Conservation (phyloP, 2,329 filamentous ascomycete species). For the Aquanectria penicillioides region DNA sequence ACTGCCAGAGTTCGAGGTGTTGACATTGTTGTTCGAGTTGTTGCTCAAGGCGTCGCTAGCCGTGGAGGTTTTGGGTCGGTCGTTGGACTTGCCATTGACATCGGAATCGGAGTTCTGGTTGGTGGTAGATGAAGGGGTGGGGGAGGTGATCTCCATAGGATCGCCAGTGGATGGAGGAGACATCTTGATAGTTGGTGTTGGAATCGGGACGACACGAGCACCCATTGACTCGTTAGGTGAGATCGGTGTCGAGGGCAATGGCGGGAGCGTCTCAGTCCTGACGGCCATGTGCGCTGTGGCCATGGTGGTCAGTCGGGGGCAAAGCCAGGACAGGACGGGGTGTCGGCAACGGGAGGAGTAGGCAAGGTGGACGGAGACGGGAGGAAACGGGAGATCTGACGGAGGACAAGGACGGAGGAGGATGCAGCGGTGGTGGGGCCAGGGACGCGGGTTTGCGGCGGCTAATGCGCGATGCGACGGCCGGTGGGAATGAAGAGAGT, state of each 20-base stretch:
- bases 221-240: conserved; percentile 57
- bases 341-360: conserved; percentile 23
- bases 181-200: conserved; percentile 66
- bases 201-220: conserved; percentile 66
- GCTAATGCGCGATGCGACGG: conserved; percentile 36
- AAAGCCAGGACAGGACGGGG: conserved; percentile 24
- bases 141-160: conserved; percentile 70
- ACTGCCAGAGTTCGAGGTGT: conserved; percentile 41
- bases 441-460: conserved; percentile 28
- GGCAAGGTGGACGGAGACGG: conserved; percentile 24
- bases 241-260: conserved; percentile 51
- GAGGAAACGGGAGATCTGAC: conserved; percentile 30
- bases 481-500: conserved; percentile 24
- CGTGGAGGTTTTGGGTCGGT: conserved; percentile 50
- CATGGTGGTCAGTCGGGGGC: conserved; percentile 41
- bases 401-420: conserved; percentile 31
- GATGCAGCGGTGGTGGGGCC: conserved; percentile 26
- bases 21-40: conserved; percentile 15
- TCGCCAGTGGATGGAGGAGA: conserved; percentile 67
- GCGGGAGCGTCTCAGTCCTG: conserved; percentile 61
- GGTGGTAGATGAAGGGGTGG: conserved; percentile 56
- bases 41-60: conserved; percentile 52
- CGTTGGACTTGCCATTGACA: conserved; percentile 48
- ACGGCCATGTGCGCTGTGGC: conserved; percentile 62
- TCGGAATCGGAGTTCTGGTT: conserved; percentile 57